Evolutionary conservation across 768 basidiomycete species (phyloP).

Genomic region (Mycena olivaceomarginata): DNA sequence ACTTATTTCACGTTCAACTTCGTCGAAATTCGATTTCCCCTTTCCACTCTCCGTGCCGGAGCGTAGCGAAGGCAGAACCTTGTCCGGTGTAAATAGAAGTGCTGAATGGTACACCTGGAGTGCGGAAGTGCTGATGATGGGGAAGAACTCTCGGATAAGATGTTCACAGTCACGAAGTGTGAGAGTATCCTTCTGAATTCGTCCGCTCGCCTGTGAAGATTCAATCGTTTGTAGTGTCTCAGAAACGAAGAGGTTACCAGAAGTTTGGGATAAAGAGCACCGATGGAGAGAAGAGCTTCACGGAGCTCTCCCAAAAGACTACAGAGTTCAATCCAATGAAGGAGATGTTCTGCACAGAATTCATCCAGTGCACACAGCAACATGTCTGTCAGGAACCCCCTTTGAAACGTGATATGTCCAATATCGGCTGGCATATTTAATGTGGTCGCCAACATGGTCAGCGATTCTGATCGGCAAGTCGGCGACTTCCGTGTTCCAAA

Average conservation of each 20-base stretch:
- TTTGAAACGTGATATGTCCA: constrained; percentile 44
- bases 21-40: too few species aligned
- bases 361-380: constrained; percentile 26
- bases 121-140: constrained; percentile 37
- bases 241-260: background rate
- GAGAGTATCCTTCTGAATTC: background rate
- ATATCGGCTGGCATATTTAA: constrained; percentile 48
- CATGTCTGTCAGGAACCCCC: background rate
- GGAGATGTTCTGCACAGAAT: constrained; percentile 41
- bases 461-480: constrained; percentile 22
- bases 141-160: constrained; percentile 31
- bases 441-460: constrained; percentile 21
- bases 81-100: constrained; percentile 5
- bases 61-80: too few species aligned
- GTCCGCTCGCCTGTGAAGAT: background rate
- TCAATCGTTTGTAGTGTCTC: background rate
- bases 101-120: constrained; percentile 39
- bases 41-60: too few species aligned
- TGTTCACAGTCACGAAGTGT: constrained; percentile 33
- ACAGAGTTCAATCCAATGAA: constrained; percentile 48
- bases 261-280: background rate
- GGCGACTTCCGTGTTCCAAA: constrained; percentile 22
- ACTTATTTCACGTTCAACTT: too few species aligned
- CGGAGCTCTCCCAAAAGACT: constrained; percentile 34
- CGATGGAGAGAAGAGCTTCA: constrained; percentile 7